Evolutionary conservation across 305 asterid genomes (phyloP).

Genomic region (Withania somnifera): DNA sequence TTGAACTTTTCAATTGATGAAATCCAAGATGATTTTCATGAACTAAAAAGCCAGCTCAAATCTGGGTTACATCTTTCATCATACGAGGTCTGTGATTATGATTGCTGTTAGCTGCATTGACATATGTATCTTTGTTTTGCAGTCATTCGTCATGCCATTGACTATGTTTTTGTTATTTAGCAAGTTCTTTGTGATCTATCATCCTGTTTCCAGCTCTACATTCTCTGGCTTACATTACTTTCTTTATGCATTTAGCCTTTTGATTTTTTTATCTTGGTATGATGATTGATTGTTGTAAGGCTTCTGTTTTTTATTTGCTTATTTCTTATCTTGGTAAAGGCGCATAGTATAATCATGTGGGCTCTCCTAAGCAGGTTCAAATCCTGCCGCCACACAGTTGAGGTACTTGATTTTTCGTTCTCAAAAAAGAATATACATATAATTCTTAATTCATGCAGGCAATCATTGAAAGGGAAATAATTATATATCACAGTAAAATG

Average conservation of each 20-base stretch:
- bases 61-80: slow-evolving; percentile 66
- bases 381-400: slow-evolving; percentile 50
- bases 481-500: not conserved
- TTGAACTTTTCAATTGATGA: slow-evolving; percentile 77
- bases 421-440: not conserved
- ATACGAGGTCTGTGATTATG: slow-evolving; percentile 50
- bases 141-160: not conserved
- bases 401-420: not conserved
- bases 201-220: not conserved
- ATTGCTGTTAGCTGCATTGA: not conserved
- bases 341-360: slow-evolving; percentile 58
- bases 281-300: not conserved
- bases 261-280: not conserved
- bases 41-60: slow-evolving; percentile 58
- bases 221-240: not conserved
- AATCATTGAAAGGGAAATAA: not conserved
- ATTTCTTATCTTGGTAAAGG: not conserved
- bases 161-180: not conserved
- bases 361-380: slow-evolving; percentile 99
- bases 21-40: slow-evolving; percentile 45
- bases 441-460: not conserved
- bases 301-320: not conserved
- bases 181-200: not conserved
- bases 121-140: not conserved
- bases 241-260: not conserved